Conservation (phyloP, 208 protist species). For the Entamoeba dispar region DNA sequence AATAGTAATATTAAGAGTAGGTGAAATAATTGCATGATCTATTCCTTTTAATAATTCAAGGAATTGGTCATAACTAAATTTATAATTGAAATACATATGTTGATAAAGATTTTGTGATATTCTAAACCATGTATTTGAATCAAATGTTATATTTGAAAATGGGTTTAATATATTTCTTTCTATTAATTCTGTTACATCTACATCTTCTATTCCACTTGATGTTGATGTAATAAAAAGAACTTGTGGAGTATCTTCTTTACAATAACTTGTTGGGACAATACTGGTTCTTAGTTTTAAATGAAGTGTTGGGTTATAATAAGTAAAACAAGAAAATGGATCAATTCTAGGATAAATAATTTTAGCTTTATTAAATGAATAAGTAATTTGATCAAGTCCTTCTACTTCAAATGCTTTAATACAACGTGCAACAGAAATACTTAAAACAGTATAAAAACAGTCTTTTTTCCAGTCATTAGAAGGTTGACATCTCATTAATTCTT, state of each 20-base stretch:
- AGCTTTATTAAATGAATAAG: not conserved
- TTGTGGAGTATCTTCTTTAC: not conserved
- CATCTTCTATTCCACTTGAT: not conserved
- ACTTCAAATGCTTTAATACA: not conserved
- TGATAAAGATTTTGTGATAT: not conserved
- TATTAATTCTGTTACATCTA: not conserved
- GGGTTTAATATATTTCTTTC: not conserved
- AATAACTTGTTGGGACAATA: not conserved
- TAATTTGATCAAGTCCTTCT: not conserved
- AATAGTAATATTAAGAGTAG: not conserved
- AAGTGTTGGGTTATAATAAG: not conserved
- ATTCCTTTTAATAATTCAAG: not conserved
- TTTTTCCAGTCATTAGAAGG: not conserved
- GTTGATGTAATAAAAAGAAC: not conserved
- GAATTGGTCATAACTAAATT: not conserved
- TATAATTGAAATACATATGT: not conserved
- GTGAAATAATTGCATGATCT: not conserved
- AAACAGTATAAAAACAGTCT: not conserved
- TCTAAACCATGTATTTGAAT: not conserved
- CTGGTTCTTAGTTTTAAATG: not conserved
- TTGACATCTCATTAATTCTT: not conserved
- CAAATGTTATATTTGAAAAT: not conserved
- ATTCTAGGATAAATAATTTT: not conserved
- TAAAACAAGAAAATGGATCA: not conserved
- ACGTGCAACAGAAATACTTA: not conserved